Evolutionary conservation across 148 eudicot species (phyloP), one percentile per base, ranked within the genome.

Genomic region (Rhododendron ferrugineum): DNA sequence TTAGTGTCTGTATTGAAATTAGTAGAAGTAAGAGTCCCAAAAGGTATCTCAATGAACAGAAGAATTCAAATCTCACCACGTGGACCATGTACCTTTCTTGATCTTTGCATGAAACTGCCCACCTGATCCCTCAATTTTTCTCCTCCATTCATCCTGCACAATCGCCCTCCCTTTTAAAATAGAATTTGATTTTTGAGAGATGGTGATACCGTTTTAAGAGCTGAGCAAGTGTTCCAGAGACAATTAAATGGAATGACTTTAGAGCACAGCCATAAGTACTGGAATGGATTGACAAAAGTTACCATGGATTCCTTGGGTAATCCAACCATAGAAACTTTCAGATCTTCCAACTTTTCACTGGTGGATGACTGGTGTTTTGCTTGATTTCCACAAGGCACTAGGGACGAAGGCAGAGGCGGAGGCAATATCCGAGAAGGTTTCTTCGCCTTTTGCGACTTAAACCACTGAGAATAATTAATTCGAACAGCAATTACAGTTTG

Each of bases 61-160:
- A 37, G 22, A 52, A 74, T 84, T 47, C 62, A 60, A 76, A 54
- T 52, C 79, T 72, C 5, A 40, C 46, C 58, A 62, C 47, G 72
- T 20, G 23, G 49, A 79, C 20, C 76, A 82, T 36, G 47, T 81
- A 94, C 99, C 98, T 94, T 94, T 96, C 87, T 91, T 96, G 54
- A 95, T 88, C 89, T 94, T 95, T 66, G 91, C 72, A 89, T 96
- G 94, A 86, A 95, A 89, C 85, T 91, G 89, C 52, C 93, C 99
- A 82, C 99, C 98, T 73, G 89, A 96, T 80, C 75, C 95, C 86
- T 92, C 95, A 79, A 96, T 89, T 89, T 93, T 92, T 32, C 86
- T 89, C 88, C 89, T 91, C 91, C 92, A 91, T 74, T 95, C 93
- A 77, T 88, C 93, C 99, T 96, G 90, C 84, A 85, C 13, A 82